Evolutionary conservation across 2,329 filamentous ascomycete species (phyloP).

Genomic region (Verticillium isaacii): DNA sequence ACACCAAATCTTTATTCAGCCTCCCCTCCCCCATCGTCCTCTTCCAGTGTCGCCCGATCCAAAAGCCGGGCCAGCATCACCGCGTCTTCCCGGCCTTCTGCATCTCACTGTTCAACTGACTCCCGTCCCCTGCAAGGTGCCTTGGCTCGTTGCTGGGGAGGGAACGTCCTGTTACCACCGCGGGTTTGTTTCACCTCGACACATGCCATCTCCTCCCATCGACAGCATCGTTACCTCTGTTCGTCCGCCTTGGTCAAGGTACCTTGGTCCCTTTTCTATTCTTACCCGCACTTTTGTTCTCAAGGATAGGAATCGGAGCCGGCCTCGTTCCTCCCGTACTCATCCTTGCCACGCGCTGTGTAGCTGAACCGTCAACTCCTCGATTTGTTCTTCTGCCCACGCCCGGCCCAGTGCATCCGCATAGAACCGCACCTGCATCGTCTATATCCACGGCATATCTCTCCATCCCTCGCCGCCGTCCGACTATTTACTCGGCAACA

Average conservation of each 20-base stretch:
- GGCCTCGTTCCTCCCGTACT: neutral
- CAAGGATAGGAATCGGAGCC: neutral
- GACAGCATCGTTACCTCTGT: neutral
- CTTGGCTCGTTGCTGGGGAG: neutral
- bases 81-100: neutral
- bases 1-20: neutral
- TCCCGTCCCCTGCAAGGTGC: neutral
- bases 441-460: neutral
- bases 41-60: neutral
- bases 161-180: neutral
- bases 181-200: constrained; percentile 2
- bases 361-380: neutral
- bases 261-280: neutral
- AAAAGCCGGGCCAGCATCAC: neutral
- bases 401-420: neutral
- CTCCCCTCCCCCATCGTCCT: neutral
- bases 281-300: neutral
- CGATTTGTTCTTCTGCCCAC: neutral
- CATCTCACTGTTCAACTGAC: neutral
- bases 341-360: neutral
- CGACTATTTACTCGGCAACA: neutral
- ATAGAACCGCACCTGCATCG: neutral
- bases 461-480: neutral
- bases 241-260: neutral
- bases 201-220: neutral